Base-by-base conservation (phyloP, 2,329 filamentous ascomycete genomes). In the Sarocladiaceae sp. region DNA sequence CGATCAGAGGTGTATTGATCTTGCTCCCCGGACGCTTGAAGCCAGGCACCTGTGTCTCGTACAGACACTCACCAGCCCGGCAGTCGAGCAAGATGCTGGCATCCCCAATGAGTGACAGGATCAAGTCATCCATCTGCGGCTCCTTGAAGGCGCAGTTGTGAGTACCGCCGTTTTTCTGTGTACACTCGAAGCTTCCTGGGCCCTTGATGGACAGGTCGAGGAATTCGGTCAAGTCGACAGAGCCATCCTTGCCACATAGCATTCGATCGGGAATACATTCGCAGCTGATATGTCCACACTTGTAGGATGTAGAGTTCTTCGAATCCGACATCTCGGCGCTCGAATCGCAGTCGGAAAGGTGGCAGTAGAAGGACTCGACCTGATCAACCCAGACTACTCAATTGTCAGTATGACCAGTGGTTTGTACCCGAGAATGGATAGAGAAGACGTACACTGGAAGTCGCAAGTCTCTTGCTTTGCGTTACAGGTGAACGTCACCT, bases 1-100 rank as follows among this genome's bases (percentile, higher is more conserved):
- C 91, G 53, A 98, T 98, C 40, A 98, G 74, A 3, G 91, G 93
- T 0, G 91, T 97, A 62, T 98, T 98, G 67, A 98, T 97, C 60
- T 84, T 83, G 68, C 96, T 95, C 48, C 96, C 77, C 1, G 91
- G 89, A 16, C 85, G 78, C 53, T 85, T 75, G 58, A 95, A 98
- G 15, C 94, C 93, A 13, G 93, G 93, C 6, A 97, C 83, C 56
- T 97, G 86, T 5, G 90, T 95, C 60, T 85, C 80, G 64, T 96
- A 90, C 26, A 98, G 70, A 69, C 93, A 98, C 67, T 98, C 93
- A 48, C 93, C 93, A 19, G 90, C 79, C 48, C 81, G 73, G 57
- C 93, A 98, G 20, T 80, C 74, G 34, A 98, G 70, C 40, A 83
- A 77, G 56, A 98, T 98, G 60, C 85, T 95, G 44, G 82, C 75